Conservation (phyloP, 78 protist species). For the Corallochytrium limacisporum region DNA sequence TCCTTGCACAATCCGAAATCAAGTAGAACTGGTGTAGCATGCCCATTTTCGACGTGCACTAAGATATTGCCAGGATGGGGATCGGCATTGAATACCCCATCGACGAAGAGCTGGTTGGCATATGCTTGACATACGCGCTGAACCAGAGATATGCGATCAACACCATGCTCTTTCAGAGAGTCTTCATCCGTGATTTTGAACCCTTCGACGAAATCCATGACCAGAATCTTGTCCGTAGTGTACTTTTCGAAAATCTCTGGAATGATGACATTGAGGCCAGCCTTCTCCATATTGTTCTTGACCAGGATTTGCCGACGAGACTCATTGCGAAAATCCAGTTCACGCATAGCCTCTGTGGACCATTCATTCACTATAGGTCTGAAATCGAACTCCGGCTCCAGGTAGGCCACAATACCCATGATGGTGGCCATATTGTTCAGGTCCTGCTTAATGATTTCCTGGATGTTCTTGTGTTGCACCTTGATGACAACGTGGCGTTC, state of each 20-base stretch:
- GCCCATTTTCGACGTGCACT: not conserved
- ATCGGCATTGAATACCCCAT: slow-evolving; percentile 4
- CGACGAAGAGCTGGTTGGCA: not conserved
- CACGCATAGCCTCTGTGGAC: not conserved
- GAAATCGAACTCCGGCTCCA: not conserved
- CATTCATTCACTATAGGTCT: not conserved
- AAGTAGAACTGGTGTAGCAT: not conserved
- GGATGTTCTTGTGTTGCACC: not conserved
- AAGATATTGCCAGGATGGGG: slow-evolving; percentile 13
- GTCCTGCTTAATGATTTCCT: not conserved
- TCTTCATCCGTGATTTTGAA: slow-evolving; percentile 2
- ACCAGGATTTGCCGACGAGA: not conserved
- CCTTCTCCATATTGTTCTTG: not conserved
- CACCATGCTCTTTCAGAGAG: not conserved
- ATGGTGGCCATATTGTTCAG: not conserved
- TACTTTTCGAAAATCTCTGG: not conserved
- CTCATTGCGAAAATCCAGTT: slow-evolving; percentile 21
- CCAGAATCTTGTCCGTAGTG: slow-evolving; percentile 1
- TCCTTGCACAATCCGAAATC: not conserved
- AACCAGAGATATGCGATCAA: not conserved
- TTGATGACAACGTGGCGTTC: not conserved
- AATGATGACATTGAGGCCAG: not conserved
- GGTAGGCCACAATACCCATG: not conserved
- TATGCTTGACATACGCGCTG: not conserved
- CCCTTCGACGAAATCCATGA: slow-evolving; percentile 20